Evolutionary conservation across 179 eudicot species (phyloP).

Genomic region (Silene coronaria): DNA sequence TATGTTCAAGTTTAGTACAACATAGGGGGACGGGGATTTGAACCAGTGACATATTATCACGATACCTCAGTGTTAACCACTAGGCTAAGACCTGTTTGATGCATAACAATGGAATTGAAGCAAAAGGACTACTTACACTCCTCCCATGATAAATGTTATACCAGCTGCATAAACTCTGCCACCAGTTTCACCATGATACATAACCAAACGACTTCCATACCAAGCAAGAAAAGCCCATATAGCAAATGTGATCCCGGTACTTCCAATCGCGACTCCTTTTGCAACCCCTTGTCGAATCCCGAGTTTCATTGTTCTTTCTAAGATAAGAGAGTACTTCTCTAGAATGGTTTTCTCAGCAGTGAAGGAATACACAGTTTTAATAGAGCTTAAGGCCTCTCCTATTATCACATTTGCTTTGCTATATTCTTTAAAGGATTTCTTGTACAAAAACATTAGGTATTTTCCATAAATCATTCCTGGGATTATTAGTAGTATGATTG

Average conservation of each 20-base stretch:
- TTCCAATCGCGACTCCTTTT: conserved; percentile 82
- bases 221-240: conserved; percentile 96
- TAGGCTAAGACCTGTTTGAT: background rate
- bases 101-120: background rate
- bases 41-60: too few relatives aligned
- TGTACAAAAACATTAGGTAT: conserved; percentile 55
- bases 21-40: too few relatives aligned
- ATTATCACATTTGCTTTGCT: conserved; percentile 61
- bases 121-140: conserved; percentile 48
- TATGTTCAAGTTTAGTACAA: too few relatives aligned
- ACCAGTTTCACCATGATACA: conserved; percentile 82
- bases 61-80: too few relatives aligned
- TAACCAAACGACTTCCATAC: conserved; percentile 85
- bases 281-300: conserved; percentile 80
- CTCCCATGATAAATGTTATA: conserved; percentile 74
- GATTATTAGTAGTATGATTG: conserved; percentile 56
- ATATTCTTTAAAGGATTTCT: conserved; percentile 54
- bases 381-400: conserved; percentile 73
- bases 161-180: conserved; percentile 79
- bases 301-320: conserved; percentile 52
- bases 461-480: conserved; percentile 84
- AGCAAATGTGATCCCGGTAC: conserved; percentile 73
- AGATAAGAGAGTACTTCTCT: conserved; percentile 49
- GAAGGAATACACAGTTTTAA: conserved; percentile 77
- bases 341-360: conserved; percentile 75